Evolutionary conservation across 2,329 filamentous ascomycete genomes (phyloP).

Genomic region (Colletotrichum aenigma): DNA sequence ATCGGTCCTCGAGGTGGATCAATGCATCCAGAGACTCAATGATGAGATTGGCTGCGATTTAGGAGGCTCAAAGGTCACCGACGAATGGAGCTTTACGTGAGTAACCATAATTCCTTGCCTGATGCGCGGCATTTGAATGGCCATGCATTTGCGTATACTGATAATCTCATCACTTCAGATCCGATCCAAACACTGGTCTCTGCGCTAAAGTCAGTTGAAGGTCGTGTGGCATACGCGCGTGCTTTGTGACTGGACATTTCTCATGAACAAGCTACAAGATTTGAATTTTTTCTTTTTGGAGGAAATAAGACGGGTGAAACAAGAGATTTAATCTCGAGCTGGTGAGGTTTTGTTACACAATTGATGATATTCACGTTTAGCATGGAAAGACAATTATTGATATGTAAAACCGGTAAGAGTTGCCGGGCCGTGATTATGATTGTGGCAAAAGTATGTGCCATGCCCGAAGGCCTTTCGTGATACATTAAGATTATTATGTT

Average conservation of each 20-base stretch:
- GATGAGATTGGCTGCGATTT: background rate
- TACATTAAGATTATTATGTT: background rate
- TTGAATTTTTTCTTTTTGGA: background rate
- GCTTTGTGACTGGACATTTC: background rate
- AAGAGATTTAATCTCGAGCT: background rate
- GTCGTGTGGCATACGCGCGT: fast-evolving
- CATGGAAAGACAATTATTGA: background rate
- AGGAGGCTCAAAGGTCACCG: background rate
- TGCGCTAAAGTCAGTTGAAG: background rate
- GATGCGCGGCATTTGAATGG: too few species aligned
- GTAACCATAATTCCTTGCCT: background rate
- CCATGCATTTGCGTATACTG: background rate
- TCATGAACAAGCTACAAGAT: background rate
- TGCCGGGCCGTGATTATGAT: background rate
- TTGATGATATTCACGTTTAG: background rate
- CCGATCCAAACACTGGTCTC: background rate
- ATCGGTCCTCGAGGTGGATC: background rate
- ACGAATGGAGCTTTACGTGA: background rate
- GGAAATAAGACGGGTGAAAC: background rate
- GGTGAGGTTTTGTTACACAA: fast-evolving
- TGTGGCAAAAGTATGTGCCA: background rate
- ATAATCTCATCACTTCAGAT: background rate
- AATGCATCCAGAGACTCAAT: background rate
- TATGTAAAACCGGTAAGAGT: background rate
- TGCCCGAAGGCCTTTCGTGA: background rate